Base-by-base conservation (phyloP, 208 protist genomes). In the Acanthamoeba lenticulata region DNA sequence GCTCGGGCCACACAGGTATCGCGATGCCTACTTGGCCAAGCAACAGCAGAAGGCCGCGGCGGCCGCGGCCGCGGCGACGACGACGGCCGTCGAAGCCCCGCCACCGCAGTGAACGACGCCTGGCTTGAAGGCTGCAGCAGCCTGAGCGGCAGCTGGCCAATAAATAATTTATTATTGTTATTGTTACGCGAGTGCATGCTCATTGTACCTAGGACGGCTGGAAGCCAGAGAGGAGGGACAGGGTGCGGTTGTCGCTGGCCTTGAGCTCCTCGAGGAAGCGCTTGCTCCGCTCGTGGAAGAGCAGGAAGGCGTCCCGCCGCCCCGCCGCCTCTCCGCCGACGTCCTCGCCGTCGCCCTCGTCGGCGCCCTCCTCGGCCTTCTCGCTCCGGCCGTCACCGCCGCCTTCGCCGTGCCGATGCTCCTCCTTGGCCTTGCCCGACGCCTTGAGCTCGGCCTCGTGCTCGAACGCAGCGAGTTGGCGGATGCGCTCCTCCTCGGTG, bases 241-340 rank as follows among this genome's bases (percentile, higher is more conserved):
- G 65, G 36, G 65, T 40, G 36, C 38, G 65, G 36, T 74, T 40
- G 36, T 74, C 65, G 36, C 65, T 74, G 65, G 65, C 65, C 65
- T 74, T 74, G 65, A 74, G 65, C 36, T 74, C 65, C 65, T 74
- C 21, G 11, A 74, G 65, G 65, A 74, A 74, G 65, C n/a, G 65
- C 29, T 74, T 74, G 65, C 65, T 40, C 65, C 38, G 29, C 65
- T 74, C 65, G 36, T 74, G 65, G 36, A 74, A 29, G 29, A 74
- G 65, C 29, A 36, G 38, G 65, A 74, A 74, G 11, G 65, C 65
- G 29, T 74, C 32, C 3, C 65, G 65, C 65, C 9, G 32, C 65
- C 52, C 52, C 11, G 11, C 21, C 11, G 52, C 21, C 52, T 11
- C 11, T 27, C n/a, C n/a, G n/a, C n/a, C n/a, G n/a, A n/a, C n/a